A percentile compares a stretch with the other conserved stretches of the same genome.
Evolutionary conservation across 2,329 filamentous ascomycete genomes (phyloP).

Genomic region (Clonostachys chloroleuca): DNA sequence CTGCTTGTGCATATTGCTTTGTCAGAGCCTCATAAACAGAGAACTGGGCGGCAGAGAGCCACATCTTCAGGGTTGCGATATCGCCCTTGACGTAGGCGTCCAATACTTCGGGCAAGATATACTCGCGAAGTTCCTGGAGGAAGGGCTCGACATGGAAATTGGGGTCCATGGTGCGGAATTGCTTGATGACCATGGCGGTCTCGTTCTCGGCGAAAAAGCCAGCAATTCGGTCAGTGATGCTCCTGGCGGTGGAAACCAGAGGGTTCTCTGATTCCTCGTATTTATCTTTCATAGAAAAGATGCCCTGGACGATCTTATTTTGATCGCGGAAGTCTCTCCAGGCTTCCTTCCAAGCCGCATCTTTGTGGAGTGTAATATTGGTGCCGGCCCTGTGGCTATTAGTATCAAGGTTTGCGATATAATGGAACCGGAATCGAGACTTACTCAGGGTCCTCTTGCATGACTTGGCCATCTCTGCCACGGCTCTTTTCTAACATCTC

Average conservation of each 20-base stretch:
- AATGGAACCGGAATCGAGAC: constrained; percentile 22
- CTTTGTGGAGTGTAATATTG: constrained; percentile 93
- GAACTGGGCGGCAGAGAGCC: constrained; percentile 95
- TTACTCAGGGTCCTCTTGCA: constrained; percentile 85
- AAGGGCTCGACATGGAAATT: constrained; percentile 94
- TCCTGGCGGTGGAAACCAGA: constrained; percentile 84
- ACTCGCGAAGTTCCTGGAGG: constrained; percentile 91
- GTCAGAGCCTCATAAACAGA: constrained; percentile 95
- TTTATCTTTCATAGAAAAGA: constrained; percentile 80
- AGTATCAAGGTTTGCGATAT: constrained; percentile 9
- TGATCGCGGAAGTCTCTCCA: constrained; percentile 94
- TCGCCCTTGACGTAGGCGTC: constrained; percentile 99
- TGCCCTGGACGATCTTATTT: constrained; percentile 80
- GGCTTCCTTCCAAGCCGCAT: constrained; percentile 96
- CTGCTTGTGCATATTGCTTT: constrained; percentile 90
- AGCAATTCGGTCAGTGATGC: constrained; percentile 87
- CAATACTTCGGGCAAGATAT: constrained; percentile 93
- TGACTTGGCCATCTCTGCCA: constrained; percentile 48
- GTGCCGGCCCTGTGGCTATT: constrained; percentile 71
- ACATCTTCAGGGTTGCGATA: constrained; percentile 82
- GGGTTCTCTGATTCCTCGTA: constrained; percentile 99
- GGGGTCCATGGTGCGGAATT: constrained; percentile 94
- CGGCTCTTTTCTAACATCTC: constrained; percentile 66
- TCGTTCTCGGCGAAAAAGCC: constrained; percentile 99
- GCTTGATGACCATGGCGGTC: constrained; percentile 95